Evolutionary conservation across 208 protist species (phyloP), one percentile per base, ranked within the genome.

Genomic region (Acanthamoeba healyi): DNA sequence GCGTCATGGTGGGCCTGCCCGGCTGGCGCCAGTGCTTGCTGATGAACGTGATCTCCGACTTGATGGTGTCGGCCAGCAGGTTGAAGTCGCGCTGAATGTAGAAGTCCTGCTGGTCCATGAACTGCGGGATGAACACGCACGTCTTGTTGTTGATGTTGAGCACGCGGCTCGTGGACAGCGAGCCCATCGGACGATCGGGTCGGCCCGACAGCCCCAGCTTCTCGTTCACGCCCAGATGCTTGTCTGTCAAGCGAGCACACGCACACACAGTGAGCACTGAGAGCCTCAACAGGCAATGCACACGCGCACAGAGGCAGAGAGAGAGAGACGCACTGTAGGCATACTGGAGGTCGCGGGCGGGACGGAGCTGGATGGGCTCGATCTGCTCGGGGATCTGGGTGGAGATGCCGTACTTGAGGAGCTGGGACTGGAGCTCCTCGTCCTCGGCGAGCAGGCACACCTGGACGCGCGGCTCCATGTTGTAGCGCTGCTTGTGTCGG

Each of bases 71-170:
- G 58, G 88, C 94, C 26, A 95, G 94, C 26, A 95, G 49, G 14
- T 77, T 17, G 38, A 88, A 49, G 77, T 95, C 94, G 63, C 77
- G 40, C 17, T 42, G 44, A 40, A 95, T 91, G 74, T 95, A 95
- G 79, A 94, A 95, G 51, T 95, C 94, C 32, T 34, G 44, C 29
- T 95, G 42, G 49, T 95, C 91, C 72, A 95, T 65, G n/a, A 95
- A 79, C 44, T 92, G 44, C 17, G 94, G 94, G 49, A 91, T 92
- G 63, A 95, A 95, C 36, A 94, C 94, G 77, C 84, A 94, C 12
- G 65, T 94, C 42, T 94, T 79, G 36, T 65, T 84, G 46, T 46
- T 29, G 63, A 95, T 90, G 10, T 46, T 44, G 36, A 94, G 94
- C 42, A 94, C 77, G 24, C 42, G 51, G 42, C 92, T 94, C 40